Base-by-base conservation (phyloP, 148 eudicot genomes). In the Silene conica region DNA sequence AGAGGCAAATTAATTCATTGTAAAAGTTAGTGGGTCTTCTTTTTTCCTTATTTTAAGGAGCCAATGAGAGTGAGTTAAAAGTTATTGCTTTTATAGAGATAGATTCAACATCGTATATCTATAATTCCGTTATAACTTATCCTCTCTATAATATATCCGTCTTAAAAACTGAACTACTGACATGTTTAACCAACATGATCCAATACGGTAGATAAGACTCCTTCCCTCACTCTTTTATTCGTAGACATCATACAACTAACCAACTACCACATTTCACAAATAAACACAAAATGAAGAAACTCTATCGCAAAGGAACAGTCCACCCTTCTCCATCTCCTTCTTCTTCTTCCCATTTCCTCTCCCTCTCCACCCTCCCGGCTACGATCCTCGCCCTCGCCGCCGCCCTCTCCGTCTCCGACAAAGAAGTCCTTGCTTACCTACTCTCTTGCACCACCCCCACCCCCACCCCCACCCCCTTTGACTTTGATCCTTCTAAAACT, bases 341-440 rank as follows among this genome's bases (percentile, higher is more conserved):
- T 50, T 79, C 80, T 18, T 18, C 83, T 18, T 18, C 83, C 8
- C 41, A 81, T 43, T 71, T 83, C 15, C 28, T 14, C 15, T 74
- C 89, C 2, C 82, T 87, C 22, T 46, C 76, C 23, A 75, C 45
- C 28, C 77, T 92, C 31, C 96, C 98, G 12, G 92, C 92, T 5
- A 73, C 92, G 50, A 88, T 92, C 63, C 77, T 92, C 62, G 73
- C 92, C 43, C 86, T 92, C 38, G 76, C 89, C 38, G 83, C 74
- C 2, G 83, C 92, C 5, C 89, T 92, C 11, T 84, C 96, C 15
- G 71, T 82, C n/a, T 85, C 75, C 2, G 98, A 92, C 80, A 80
- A 67, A 59, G 85, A 90, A 58, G 88, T 92, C 28, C 72, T 92
- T 5, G 85, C 93, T 23, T 92, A 92, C 45, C 93, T 92, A 69